phyloP scores from a whole-genome alignment of 768 basidiomycete species.

The Fomitopsis pulvina region DNA sequence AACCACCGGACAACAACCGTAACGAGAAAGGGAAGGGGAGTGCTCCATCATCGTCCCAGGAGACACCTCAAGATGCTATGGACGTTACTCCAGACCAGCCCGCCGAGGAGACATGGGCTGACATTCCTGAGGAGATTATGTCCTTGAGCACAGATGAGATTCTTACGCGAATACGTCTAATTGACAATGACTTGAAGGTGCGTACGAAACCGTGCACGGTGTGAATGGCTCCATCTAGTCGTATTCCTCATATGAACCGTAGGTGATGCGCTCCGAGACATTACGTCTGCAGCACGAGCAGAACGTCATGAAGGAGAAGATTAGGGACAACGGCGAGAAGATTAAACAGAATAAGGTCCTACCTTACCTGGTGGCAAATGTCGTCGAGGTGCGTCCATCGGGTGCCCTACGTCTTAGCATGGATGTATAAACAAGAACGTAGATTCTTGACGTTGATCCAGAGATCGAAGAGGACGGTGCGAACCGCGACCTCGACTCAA shows the following conservation, averaged over 20 bases:
- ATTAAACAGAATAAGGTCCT: slow-evolving; percentile 99
- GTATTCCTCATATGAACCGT: slow-evolving; percentile 8
- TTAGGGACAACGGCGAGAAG: slow-evolving; percentile 96
- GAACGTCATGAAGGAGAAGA: slow-evolving; percentile 96
- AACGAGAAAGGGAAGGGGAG: slow-evolving; percentile 47
- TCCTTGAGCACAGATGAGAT: slow-evolving; percentile 80
- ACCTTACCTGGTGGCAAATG: slow-evolving; percentile 95
- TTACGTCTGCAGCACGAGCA: slow-evolving; percentile 90
- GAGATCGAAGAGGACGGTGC: slow-evolving; percentile 93
- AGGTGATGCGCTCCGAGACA: slow-evolving; percentile 98
- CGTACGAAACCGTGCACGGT: slow-evolving; percentile 10
- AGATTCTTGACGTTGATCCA: slow-evolving; percentile 94
- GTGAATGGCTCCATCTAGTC: neutral
- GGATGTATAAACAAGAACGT: neutral
- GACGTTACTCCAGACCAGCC: slow-evolving; percentile 69
- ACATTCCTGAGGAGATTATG: slow-evolving; percentile 87
- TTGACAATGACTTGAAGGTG: slow-evolving; percentile 97
- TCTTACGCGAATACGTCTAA: slow-evolving; percentile 79
- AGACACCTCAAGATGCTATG: slow-evolving; percentile 41
- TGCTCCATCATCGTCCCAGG: slow-evolving; percentile 26
- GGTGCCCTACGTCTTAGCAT: neutral
- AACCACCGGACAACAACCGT: slow-evolving; percentile 26
- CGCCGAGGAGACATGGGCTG: slow-evolving; percentile 78
- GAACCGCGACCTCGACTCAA: slow-evolving; percentile 92
- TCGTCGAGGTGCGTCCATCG: slow-evolving; percentile 73